Base-by-base conservation (phyloP, 257 asterid genomes). In the Jaltomata sinuosa region DNA sequence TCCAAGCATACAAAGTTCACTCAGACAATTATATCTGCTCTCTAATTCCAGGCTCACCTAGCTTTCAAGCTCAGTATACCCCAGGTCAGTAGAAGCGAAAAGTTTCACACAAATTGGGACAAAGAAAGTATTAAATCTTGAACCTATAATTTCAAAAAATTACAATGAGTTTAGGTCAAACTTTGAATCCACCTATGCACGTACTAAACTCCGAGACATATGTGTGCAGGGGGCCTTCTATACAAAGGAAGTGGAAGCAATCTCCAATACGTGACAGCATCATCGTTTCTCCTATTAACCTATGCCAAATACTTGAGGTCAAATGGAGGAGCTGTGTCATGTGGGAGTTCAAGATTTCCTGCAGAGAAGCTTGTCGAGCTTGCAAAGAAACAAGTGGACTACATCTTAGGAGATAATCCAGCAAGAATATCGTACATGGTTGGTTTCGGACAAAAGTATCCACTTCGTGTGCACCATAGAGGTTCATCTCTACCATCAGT, bases 1-100 rank as follows among this genome's bases (percentile, higher is more conserved):
- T 95, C 82, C 94, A 91, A 77, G 7, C 88, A 83, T 95, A 87
- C 88, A 95, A 95, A 91, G 87, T 92, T 40, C 97, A 95, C 91
- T 92, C 97, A 21, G 98, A 96, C 92, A 96, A 90, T 67, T 96
- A 94, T 74, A 87, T 95, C 8, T 96, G 99, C 85, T 91, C 99
- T 34, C 90, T 96, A 19, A 82, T 92, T 74, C 99, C 97, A 5
- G 97, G 95, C 68, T 91, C 97, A 8, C 93, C 97, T 38, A 90
- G 85, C 88, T 93, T 94, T 83, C 98, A 93, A 85, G 95, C 98
- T 22, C 97, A 94, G 27, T 95, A 95, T 36, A 95, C 99, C n/a
- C 97, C 97, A 84, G 98, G 97, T 92, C 32, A 72, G 74, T 22
- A 3, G 16, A 27, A 4, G 8, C 38, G n/a, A n/a, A n/a, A n/a